Base-by-base conservation (phyloP, 1,284 basidiomycete species). In the Cutaneotrichosporon dermatis region DNA sequence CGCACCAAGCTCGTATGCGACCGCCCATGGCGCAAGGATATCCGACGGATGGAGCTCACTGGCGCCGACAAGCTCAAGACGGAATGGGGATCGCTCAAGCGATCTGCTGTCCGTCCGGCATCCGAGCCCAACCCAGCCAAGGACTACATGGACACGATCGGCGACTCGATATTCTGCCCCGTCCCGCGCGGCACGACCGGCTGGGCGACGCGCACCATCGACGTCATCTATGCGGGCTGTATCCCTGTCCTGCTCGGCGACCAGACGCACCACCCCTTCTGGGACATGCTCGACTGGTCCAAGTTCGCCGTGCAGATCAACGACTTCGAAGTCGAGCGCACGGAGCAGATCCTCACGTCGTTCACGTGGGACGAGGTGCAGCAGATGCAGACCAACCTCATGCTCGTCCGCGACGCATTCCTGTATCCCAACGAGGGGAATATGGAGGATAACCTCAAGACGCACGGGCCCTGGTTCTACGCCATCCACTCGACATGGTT, bases 221-320 rank as follows among this genome's bases (percentile, higher is more conserved):
- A 79, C 51, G 73, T 71, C 15, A 70, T 78, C 50, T 78, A 75
- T 58, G 72, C 74, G 52, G 78, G 78, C 39, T 79, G 78, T 61
- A 79, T 79, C 48, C 77, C 78, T 10, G 76, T 76, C 12, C 67
- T 78, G 34, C 59, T 79, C 37, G 71, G 69, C 50, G 73, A 77
- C 58, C 66, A 69, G 40, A 56, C 55, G 34, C 68, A 75, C 54
- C 68, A 70, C 59, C 72, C 75, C 7, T 79, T 75, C 64, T 75
- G 72, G 61, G 71, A 75, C 59, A 63, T 76, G 55, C 66, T 78
- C 58, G 76, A 78, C 62, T 79, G 76, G 68, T 66, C 69, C 35
- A 69, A 70, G 51, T 72, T 79, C 57, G 71, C 71, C 9, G 63
- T 79, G 33, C 58, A 60, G n/a, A 66, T 79, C 16, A 62, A 65